phyloP scores from a whole-genome alignment of 2,329 filamentous ascomycete species.

The Talaromyces sp. region DNA sequence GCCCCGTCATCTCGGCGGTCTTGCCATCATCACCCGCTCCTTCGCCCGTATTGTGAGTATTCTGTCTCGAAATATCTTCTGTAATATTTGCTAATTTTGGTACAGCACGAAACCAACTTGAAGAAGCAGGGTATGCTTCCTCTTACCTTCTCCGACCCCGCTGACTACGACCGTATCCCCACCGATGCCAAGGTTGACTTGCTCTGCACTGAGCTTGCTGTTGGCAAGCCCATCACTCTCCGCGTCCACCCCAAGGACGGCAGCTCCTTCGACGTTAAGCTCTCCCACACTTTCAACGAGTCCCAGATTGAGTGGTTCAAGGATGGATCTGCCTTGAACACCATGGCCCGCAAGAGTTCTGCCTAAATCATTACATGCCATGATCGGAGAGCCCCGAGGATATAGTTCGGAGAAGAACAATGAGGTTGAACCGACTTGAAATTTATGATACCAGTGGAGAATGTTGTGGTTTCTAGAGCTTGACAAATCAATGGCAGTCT shows the following conservation, averaged over 20 bases:
- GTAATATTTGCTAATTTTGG: conserved; percentile 17
- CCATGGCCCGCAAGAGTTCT: conserved; percentile 72
- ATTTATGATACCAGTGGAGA: conserved; percentile 5
- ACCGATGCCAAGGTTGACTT: conserved; percentile 90
- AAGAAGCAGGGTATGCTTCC: conserved; percentile 99
- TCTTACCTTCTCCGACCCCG: conserved; percentile 87
- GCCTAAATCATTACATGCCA: conserved; percentile 24
- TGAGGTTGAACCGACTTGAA: background rate
- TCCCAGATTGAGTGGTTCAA: conserved; percentile 99
- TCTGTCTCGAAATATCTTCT: background rate
- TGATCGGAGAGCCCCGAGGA: background rate
- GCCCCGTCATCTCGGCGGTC: conserved; percentile 91
- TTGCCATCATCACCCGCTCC: conserved; percentile 90
- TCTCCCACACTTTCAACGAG: conserved; percentile 96
- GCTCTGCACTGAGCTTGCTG: conserved; percentile 78
- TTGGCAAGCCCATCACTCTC: conserved; percentile 90
- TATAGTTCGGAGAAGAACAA: background rate
- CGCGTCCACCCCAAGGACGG: conserved; percentile 88
- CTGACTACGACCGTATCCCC: conserved; percentile 95
- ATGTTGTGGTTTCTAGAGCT: background rate
- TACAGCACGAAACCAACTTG: conserved; percentile 92
- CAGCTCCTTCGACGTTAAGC: conserved; percentile 70
- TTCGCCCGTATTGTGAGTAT: conserved; percentile 82
- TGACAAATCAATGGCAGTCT: background rate
- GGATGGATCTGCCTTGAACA: conserved; percentile 95